Percentiles rank a stretch among this genome's conserved stretches.
phyloP scores from a whole-genome alignment of 2,329 filamentous ascomycete species.

The Fusarium protoensiforme region DNA sequence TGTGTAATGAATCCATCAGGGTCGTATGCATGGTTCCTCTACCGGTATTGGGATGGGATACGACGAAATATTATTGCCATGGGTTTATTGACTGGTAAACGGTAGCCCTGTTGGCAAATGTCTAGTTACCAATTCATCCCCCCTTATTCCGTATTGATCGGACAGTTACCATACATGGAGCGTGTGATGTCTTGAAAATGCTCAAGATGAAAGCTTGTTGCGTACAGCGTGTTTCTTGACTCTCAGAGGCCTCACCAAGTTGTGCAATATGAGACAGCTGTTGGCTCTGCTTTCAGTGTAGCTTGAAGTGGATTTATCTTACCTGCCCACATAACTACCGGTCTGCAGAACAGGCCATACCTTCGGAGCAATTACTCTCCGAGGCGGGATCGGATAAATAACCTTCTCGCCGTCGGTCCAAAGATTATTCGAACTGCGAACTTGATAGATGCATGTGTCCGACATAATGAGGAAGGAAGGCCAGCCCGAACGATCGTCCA shows the following conservation, averaged over 20 bases:
- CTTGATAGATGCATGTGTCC: no score
- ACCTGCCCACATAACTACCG: background rate
- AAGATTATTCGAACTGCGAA: background rate
- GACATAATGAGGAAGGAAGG: no score
- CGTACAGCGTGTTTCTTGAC: fast-evolving
- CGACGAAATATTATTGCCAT: background rate
- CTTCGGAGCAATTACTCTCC: background rate
- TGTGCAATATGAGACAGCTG: background rate
- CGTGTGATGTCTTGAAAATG: background rate
- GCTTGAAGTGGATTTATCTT: no score
- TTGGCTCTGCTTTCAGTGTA: no score
- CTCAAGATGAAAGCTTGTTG: background rate
- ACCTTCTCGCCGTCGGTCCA: background rate
- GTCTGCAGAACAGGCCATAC: background rate
- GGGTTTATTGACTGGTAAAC: background rate
- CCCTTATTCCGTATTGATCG: no score
- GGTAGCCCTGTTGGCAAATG: background rate
- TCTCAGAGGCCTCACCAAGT: background rate
- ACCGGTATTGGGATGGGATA: background rate
- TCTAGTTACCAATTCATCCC: no score
- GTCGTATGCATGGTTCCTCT: background rate
- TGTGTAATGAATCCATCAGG: background rate
- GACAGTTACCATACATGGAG: no score
- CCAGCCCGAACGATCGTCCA: no score
- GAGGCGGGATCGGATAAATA: background rate